Evolutionary conservation across 805 yeast species (phyloP), one percentile per base, ranked within the genome.

Genomic region (Ogataea thermomethanolica): DNA sequence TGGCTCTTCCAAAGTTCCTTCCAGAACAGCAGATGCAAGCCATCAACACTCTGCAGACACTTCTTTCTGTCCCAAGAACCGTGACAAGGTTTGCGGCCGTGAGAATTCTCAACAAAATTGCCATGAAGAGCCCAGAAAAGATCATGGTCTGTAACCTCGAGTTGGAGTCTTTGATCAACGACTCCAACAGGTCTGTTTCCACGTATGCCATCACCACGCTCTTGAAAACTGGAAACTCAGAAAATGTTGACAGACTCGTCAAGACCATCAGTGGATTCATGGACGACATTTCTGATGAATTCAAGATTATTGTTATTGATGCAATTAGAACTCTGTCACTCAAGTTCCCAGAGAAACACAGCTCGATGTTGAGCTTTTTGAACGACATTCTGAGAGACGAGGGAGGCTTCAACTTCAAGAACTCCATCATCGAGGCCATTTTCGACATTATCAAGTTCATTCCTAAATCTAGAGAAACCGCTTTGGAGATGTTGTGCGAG

Each of bases 181-280:
- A 91, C 63, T 62, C 90, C 20, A 89, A 87, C 67, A 80, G 96
- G 66, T 82, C 96, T 25, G 80, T 93, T 50, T 91, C 98, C 10
- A 93, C 99, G 11, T 91, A 88, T 65, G 97, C 99, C 21, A 93
- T 93, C 61, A 93, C 98, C 25, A 91, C 98, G 2, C 72, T 93
- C 58, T 77, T 93, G 64, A 93, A 91, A 68, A 91, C 98, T 2
- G 96, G 97, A 60, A 89, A 90, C 49, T 83, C 87, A 46, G 88
- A 86, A 45, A 77, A 78, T 51, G 96, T 93, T 41, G 96, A 91
- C 61, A 76, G 95, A 55, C 75, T 93, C 53, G 87, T 93, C 65
- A 74, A 81, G 48, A 90, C 89, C 40, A 88, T 93, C 67, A 74
- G 93, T 24, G 81, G 83, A 26, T 84, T 90, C 61, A 86, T 91